These are phyloP conservation scores for Zalaria obscura DNA, from an alignment of 2,329 filamentous ascomycete genomes.

Conservation along the genomic window DNA sequence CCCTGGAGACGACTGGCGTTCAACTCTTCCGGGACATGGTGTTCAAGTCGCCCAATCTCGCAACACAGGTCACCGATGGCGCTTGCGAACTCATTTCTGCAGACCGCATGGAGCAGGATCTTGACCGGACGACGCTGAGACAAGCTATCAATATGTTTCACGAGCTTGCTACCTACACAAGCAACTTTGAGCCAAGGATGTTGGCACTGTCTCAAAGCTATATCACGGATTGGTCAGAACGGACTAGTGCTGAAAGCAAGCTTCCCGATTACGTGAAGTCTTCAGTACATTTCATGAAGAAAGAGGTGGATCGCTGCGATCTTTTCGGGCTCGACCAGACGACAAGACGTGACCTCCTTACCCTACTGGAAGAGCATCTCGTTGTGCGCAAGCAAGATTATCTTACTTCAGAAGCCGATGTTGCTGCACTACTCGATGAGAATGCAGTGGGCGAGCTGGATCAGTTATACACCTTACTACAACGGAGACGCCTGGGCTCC, in stretches of 20 bases:
- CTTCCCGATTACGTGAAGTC: conserved; percentile 64
- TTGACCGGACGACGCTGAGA: conserved; percentile 52
- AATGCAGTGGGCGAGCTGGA: conserved; percentile 57
- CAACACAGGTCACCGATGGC: conserved; percentile 45
- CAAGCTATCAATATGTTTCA: conserved; percentile 72
- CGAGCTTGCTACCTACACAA: conserved; percentile 67
- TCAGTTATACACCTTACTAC: conserved; percentile 64
- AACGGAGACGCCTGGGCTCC: conserved; percentile 54
- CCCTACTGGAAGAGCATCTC: conserved; percentile 57
- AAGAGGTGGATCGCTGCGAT: conserved; percentile 65
- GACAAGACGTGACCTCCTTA: conserved; percentile 64
- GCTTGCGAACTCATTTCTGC: conserved; percentile 63
- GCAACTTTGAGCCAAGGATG: conserved; percentile 65
- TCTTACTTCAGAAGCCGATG: conserved; percentile 32
- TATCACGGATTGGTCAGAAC: conserved; percentile 54
- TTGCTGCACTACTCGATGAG: conserved; percentile 60
- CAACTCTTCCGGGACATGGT: conserved; percentile 55
- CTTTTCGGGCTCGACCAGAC: conserved; percentile 68
- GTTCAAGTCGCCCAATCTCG: conserved; percentile 38
- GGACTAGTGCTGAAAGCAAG: conserved; percentile 43
- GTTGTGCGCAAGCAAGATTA: conserved; percentile 50
- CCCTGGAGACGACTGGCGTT: conserved; percentile 71
- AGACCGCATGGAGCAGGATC: conserved; percentile 46
- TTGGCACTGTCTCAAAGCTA: conserved; percentile 53
- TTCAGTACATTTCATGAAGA: conserved; percentile 53